Evolutionary conservation across 306 rosid species (phyloP).

Genomic region (Vigna angularis): DNA sequence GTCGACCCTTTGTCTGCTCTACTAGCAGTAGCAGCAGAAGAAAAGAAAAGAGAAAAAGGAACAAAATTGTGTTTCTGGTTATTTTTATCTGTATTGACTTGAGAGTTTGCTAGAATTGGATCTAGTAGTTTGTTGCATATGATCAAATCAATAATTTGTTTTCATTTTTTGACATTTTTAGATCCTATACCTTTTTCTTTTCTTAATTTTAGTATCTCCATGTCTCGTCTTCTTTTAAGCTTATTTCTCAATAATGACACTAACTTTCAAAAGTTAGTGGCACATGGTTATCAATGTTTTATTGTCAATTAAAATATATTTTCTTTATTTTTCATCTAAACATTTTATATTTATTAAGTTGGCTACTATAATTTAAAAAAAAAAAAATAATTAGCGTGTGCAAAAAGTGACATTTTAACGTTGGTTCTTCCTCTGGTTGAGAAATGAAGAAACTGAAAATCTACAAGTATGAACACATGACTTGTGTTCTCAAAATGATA

Average conservation of each 20-base stretch:
- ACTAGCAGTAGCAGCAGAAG: background rate
- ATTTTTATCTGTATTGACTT: slow-evolving; percentile 1
- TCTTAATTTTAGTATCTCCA: background rate
- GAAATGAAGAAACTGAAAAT: background rate
- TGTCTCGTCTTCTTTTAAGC: background rate
- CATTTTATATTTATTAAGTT: background rate
- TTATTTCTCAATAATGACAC: background rate
- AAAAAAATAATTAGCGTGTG: background rate
- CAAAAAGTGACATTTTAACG: background rate
- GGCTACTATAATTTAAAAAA: background rate
- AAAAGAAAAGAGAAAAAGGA: background rate
- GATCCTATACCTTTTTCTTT: background rate
- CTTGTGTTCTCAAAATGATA: background rate
- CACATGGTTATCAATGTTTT: background rate
- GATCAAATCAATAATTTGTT: slow-evolving; percentile 18
- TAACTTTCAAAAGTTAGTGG: too few species aligned
- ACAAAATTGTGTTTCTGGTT: background rate
- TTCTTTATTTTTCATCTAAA: background rate
- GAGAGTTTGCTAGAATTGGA: slow-evolving; percentile 24
- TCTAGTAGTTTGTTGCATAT: slow-evolving; percentile 12
- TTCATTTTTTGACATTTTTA: background rate
- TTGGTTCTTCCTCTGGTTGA: background rate
- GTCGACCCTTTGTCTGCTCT: slow-evolving; percentile 56
- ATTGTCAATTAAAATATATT: background rate
- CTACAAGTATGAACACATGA: slow-evolving; percentile 21